Base-by-base conservation (phyloP, 2,329 filamentous ascomycete genomes). In the Nigrospora oryzae region DNA sequence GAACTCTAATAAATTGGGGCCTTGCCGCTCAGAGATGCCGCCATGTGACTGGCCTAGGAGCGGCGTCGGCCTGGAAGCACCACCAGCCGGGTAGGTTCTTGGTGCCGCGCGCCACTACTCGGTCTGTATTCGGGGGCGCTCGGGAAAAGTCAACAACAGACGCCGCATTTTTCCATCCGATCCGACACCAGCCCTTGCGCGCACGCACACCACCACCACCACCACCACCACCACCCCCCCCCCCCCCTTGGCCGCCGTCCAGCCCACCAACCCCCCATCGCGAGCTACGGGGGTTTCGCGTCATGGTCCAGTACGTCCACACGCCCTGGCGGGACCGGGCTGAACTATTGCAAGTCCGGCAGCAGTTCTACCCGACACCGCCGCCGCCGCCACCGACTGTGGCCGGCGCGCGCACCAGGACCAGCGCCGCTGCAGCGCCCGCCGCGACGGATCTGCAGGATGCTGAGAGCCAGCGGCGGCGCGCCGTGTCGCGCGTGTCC, bases 261-360 rank as follows among this genome's bases (percentile, higher is more conserved):
- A 5, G n/a, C 4, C 8, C 33, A 36, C 15, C 34, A 10, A 5
- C 34, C 11, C 13, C 14, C 34, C 34, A 36, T n/a, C 34, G 15
- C 34, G 13, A 14, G 11, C 6, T 5, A 16, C 13, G 34, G 13
- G 34, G 5, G 34, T n/a, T 11, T 13, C 17, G 3, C 15, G 37
- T n/a, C n/a, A 86, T 85, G 81, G 79, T 84, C 28, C 79, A 82
- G 57, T 87, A 86, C 65, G 73, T 83, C 50, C 80, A 85, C 56
- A 88, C 84, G 44, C 84, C 84, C 32, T 89, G 85, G 85, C 81
- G 83, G 51, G 68, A 77, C 61, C 74, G 72, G 44, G 59, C 66
- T 46, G 84, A 89, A 60, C 76, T 90, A 49, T 72, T 88, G 46
- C 63, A 68, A 40, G 77, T 89, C 44, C 77, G 84, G 49, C 62